Percentiles rank a stretch among this genome's conserved stretches.
phyloP scores from a whole-genome alignment of 2,329 filamentous ascomycete genomes.

The Phaeosphaeriaceae sp. region DNA sequence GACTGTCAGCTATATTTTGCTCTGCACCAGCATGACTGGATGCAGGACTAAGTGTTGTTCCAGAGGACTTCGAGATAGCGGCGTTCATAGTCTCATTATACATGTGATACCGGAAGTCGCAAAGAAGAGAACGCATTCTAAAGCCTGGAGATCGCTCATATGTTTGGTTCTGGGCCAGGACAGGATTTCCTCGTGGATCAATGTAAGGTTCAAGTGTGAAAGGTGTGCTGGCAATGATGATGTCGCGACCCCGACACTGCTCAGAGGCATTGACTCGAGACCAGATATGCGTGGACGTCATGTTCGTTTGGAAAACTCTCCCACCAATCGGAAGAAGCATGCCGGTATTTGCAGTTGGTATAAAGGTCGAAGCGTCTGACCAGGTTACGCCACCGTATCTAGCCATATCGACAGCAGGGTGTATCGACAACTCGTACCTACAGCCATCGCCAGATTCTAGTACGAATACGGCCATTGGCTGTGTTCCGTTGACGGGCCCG shows the following conservation, averaged over 20 bases:
- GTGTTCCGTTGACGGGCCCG: slow-evolving; percentile 17
- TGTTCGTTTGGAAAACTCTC: neutral
- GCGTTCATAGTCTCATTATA: neutral
- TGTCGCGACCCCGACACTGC: slow-evolving; percentile 20
- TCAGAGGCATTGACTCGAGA: slow-evolving; percentile 18
- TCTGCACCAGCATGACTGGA: neutral
- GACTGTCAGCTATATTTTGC: neutral
- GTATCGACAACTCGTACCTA: slow-evolving; percentile 17
- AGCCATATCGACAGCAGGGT: slow-evolving; percentile 17
- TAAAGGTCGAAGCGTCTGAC: slow-evolving; percentile 17
- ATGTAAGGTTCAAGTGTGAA: slow-evolving; percentile 17
- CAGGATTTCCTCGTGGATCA: neutral
- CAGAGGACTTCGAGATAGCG: neutral
- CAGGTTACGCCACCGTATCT: slow-evolving; percentile 18
- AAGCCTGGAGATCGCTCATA: slow-evolving; percentile 20
- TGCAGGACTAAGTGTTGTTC: neutral
- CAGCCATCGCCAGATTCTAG: slow-evolving; percentile 18
- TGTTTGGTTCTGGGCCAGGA: slow-evolving; percentile 9
- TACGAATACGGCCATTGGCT: slow-evolving; percentile 22
- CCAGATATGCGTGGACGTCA: slow-evolving; percentile 13
- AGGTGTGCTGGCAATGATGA: slow-evolving; percentile 24
- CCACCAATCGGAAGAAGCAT: slow-evolving; percentile 1
- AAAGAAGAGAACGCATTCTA: slow-evolving; percentile 17
- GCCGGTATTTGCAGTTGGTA: neutral
- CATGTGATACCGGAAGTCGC: slow-evolving; percentile 10